phyloP scores from a whole-genome alignment of 192 early-diverging fungal species.

The Thamnidium elegans region DNA sequence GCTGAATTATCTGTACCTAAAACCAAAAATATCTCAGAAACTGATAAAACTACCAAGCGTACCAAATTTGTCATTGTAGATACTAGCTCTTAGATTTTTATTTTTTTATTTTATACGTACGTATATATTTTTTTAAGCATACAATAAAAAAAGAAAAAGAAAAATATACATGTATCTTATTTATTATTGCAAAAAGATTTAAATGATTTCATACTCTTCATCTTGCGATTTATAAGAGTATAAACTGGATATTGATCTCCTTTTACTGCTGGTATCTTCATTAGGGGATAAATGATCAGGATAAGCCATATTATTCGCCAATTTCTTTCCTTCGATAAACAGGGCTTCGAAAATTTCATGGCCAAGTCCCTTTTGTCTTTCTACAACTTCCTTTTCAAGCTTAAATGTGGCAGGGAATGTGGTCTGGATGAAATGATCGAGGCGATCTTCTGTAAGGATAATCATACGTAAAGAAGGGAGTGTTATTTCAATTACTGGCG shows the following conservation, averaged over 20 bases:
- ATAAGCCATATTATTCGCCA: constrained; percentile 2
- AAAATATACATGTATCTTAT: neutral
- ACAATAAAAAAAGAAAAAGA: neutral
- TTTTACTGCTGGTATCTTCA: no score
- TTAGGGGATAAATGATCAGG: neutral
- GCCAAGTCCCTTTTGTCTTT: constrained; percentile 49
- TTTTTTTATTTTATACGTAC: constrained; percentile 9
- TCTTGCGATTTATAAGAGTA: neutral
- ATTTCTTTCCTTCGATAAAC: constrained; percentile 26
- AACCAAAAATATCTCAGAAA: constrained; percentile 22
- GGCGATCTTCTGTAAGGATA: constrained; percentile 73
- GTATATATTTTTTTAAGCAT: neutral
- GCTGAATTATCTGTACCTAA: constrained; percentile 15
- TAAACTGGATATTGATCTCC: no score
- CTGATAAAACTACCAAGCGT: constrained; percentile 19
- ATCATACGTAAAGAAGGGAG: constrained; percentile 57
- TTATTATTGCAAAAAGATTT: neutral
- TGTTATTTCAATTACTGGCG: neutral
- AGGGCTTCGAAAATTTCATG: constrained; percentile 55
- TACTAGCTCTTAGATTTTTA: constrained; percentile 28
- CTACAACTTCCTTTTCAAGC: constrained; percentile 49
- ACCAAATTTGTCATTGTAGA: constrained; percentile 47
- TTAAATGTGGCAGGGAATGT: constrained; percentile 60
- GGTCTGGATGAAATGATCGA: constrained; percentile 77
- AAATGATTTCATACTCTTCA: constrained; percentile 15